Conservation (phyloP, 805 yeast species). For the Lachancea quebecensis region DNA sequence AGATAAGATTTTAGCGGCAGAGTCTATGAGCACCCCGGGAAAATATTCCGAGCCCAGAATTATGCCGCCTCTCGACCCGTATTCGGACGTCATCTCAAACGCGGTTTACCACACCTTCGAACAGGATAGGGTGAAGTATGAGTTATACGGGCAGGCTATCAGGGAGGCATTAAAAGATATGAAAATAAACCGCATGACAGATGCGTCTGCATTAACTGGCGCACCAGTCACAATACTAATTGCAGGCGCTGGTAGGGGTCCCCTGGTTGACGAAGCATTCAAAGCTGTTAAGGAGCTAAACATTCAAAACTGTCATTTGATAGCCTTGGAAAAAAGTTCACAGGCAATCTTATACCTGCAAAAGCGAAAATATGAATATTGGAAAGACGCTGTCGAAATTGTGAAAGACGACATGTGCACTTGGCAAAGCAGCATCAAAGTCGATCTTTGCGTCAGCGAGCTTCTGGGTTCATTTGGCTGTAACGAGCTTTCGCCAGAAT, state of each 20-base stretch:
- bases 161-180: conserved; percentile 41
- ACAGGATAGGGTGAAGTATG: conserved; percentile 61
- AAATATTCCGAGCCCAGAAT: conserved; percentile 17
- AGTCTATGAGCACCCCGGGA: not conserved
- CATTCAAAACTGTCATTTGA: conserved; percentile 28
- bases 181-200: conserved; percentile 9
- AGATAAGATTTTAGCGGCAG: conserved; percentile 17
- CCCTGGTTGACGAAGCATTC: conserved; percentile 52
- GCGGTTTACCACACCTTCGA: conserved; percentile 66
- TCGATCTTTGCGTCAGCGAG: conserved; percentile 69
- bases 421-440: conserved; percentile 37
- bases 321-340: conserved; percentile 69
- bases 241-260: conserved; percentile 88
- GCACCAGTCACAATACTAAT: conserved; percentile 42
- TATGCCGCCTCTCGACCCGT: conserved; percentile 67
- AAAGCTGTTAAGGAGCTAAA: conserved; percentile 34
- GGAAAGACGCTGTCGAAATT: conserved; percentile 49
- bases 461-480: conserved; percentile 88
- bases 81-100: conserved; percentile 47
- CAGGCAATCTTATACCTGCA: conserved; percentile 48
- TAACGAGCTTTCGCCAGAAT: conserved; percentile 85
- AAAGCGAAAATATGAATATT: conserved; percentile 41
- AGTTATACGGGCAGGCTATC: conserved; percentile 59
- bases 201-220: conserved; percentile 1
- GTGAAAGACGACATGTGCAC: conserved; percentile 52